Percentiles rank a stretch among this genome's conserved stretches.
These are phyloP conservation scores for Apiospora arundinis DNA, from an alignment of 2,329 filamentous ascomycete species.

Conservation along the genomic window DNA sequence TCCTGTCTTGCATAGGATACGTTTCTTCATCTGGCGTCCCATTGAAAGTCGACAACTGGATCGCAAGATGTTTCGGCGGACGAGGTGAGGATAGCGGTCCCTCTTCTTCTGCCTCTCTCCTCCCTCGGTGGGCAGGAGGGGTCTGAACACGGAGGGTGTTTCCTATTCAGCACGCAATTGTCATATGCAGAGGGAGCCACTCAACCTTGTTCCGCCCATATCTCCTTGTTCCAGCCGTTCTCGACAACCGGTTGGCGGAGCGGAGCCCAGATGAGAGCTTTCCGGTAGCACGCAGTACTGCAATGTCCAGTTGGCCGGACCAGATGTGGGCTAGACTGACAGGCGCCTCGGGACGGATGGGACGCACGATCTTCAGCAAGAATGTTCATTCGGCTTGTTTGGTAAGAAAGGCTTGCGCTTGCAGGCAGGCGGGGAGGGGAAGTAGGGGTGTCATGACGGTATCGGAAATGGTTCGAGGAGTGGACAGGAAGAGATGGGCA, in stretches of 20 bases:
- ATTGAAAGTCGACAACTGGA: neutral
- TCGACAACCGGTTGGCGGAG: conserved; percentile 13
- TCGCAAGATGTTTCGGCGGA: conserved; percentile 17
- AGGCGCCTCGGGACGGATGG: neutral
- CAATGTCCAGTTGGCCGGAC: conserved; percentile 13
- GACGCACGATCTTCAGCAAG: neutral
- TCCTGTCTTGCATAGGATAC: neutral
- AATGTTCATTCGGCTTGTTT: conserved; percentile 10
- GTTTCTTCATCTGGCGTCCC: neutral
- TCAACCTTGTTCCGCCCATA: neutral
- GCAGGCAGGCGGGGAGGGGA: conserved; percentile 17
- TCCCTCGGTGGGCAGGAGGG: neutral
- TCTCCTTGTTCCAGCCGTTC: neutral
- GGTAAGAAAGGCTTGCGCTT: conserved; percentile 19
- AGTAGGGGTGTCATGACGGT: conserved; percentile 33
- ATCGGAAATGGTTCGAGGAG: conserved; percentile 33
- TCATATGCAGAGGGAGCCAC: neutral
- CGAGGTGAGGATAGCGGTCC: neutral
- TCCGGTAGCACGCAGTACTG: neutral
- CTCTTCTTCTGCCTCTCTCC: neutral
- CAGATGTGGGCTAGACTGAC: conserved; percentile 18
- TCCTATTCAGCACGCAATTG: conserved; percentile 9
- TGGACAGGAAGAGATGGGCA: conserved; percentile 41
- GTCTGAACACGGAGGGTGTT: neutral
- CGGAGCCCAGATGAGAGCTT: conserved; percentile 5